Base-by-base conservation (phyloP, 805 yeast genomes). In the Vanderwaltozyma yarrowii region DNA sequence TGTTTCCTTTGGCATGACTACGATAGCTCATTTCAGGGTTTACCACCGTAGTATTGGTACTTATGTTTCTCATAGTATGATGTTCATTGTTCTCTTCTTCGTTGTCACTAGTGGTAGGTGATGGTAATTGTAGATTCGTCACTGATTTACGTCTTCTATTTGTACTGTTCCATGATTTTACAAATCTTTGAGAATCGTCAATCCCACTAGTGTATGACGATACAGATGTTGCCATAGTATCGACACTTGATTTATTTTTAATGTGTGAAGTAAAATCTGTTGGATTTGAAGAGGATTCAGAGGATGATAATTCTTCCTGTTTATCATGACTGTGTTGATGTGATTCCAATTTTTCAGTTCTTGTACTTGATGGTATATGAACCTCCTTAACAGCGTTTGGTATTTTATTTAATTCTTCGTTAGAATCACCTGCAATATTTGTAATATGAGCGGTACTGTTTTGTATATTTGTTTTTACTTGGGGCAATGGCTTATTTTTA, bases 131-230 rank as follows among this genome's bases (percentile, higher is more conserved):
- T 21, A 15, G 8, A n/a, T 20, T 32, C 2, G 35, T 49, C 42
- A 54, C 43, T 3, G 60, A 58, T 42, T 56, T 58, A 15, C 61
- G 39, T 36, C 54, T 54, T 41, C 62, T 52, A 38, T 55, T 53
- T 8, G 51, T 45, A 4, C 61, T 57, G 35, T 58, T 58, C 63
- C 63, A 58, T 5, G 63, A 58, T 39, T 57, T 56, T 5, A 58
- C 60, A 45, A 56, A 56, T 23, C 61, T 47, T 37, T 56, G 58
- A 2, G 55, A 54, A 17, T 58, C 63, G 36, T 51, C 60, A 16
- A 58, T 56, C 41, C 52, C 54, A 29, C 53, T 50, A 4, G 53
- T 59, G 46, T 54, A 46, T 7, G 63, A 57, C 23, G 58, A 52
- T 6, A 58, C 56, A 1, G 62, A 57, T 1, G 63, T 58, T 4